Evolutionary conservation across 1,284 basidiomycete species (phyloP).

Genomic region (Clitocybe nebularis): DNA sequence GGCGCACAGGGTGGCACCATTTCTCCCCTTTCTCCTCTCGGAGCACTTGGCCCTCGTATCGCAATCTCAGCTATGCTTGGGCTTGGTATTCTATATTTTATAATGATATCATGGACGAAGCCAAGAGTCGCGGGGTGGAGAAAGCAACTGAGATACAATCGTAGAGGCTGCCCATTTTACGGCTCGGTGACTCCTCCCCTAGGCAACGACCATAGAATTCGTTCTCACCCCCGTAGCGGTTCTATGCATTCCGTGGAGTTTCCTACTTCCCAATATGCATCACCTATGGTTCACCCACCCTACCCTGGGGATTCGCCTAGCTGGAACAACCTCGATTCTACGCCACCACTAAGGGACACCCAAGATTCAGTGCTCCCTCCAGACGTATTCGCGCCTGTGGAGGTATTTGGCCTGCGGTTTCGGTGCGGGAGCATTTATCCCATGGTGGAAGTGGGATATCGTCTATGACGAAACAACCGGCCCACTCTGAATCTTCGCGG

Average conservation of each 20-base stretch:
- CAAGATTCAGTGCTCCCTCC: too few species aligned
- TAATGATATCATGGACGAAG: constrained; percentile 45
- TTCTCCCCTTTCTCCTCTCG: constrained; percentile 13
- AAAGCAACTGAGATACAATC: constrained; percentile 2
- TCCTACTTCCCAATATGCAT: too few species aligned
- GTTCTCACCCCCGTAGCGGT: too few species aligned
- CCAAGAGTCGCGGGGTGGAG: constrained; percentile 3
- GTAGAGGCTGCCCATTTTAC: not conserved
- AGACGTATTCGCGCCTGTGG: constrained; percentile 9
- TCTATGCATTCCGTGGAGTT: too few species aligned
- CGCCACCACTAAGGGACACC: not conserved
- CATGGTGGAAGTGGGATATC: too few species aligned
- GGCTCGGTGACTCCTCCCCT: too few species aligned
- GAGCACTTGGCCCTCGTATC: constrained; percentile 38
- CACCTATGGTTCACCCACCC: too few species aligned
- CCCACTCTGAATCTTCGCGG: too few species aligned
- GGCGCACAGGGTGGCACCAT: constrained; percentile 30
- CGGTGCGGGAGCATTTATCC: not conserved
- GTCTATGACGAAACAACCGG: too few species aligned
- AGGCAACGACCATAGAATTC: too few species aligned
- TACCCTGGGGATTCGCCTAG: too few species aligned
- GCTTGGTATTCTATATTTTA: constrained; percentile 49
- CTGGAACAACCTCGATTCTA: not conserved
- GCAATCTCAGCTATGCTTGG: constrained; percentile 46
- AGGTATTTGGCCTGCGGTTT: constrained; percentile 16